Conservation (phyloP, 768 basidiomycete genomes). For the Omphalotus guepiniiformis region DNA sequence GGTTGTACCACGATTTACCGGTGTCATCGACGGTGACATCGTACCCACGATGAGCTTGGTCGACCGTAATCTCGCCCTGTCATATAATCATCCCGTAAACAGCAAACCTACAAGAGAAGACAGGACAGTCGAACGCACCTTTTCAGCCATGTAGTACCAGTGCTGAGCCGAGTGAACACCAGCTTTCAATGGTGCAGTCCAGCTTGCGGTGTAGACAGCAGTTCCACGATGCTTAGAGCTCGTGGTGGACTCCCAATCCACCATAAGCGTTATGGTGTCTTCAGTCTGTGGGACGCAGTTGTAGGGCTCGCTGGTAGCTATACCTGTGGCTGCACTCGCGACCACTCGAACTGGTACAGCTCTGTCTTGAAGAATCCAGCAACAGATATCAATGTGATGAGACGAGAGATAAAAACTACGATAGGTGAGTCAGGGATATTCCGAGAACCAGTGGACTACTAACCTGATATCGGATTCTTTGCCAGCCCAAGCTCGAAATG, state of each 20-base stretch:
- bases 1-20: conserved; percentile 85
- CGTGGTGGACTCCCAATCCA: conserved; percentile 85
- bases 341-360: conserved; percentile 82
- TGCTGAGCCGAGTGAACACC: conserved; percentile 91
- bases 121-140: conserved; percentile 38
- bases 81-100: neutral
- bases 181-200: conserved; percentile 88
- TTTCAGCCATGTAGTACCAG: conserved; percentile 95
- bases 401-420: conserved; percentile 93
- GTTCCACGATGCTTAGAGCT: conserved; percentile 78
- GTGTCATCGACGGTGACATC: conserved; percentile 82
- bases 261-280: conserved; percentile 92
- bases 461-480: conserved; percentile 91
- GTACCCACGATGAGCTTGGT: conserved; percentile 94
- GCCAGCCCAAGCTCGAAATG: conserved; percentile 94
- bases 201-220: conserved; percentile 89
- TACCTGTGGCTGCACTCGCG: conserved; percentile 87
- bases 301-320: conserved; percentile 85
- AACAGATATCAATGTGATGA: conserved; percentile 88
- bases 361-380: conserved; percentile 76
- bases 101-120: conserved; percentile 9
- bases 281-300: conserved; percentile 85
- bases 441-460: conserved; percentile 3
- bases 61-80: conserved; percentile 86
- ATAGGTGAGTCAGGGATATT: conserved; percentile 11